Evolutionary conservation across 306 rosid species (phyloP), one percentile per base, ranked within the genome.

Genomic region (Casuarina glauca): DNA sequence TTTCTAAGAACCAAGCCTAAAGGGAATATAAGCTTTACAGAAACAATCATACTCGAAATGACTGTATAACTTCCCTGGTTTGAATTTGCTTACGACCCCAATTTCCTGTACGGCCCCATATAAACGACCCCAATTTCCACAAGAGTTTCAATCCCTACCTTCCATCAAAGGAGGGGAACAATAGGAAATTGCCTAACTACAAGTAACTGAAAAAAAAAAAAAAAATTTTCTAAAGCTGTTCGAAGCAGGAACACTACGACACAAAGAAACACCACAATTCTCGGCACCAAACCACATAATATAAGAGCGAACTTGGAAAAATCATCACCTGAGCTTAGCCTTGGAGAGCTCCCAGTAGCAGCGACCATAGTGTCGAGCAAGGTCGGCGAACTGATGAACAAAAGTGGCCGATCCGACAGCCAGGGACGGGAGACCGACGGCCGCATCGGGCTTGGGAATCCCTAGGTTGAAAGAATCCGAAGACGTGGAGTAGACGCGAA

Each of bases 331-430:
- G 26, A 64, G 70, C 46, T 48, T 46, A 39, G 70, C 70, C 39
- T 64, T 64, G 70, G 70, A 64, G 48, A 64, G 70, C 26, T 94
- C 90, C 88, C 91, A 89, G 76, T 94, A 92, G 85, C 98, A 94
- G 46, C 84, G 89, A 43, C 85, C 89, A 72, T 90, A 89, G 85
- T 92, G 92, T 69, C 89, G 88, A 39, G 88, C 81, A 10, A 88
- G 77, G 69, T 84, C 82, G 0, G 84, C 61, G 5, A 80, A 66
- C 26, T 82, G 86, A 41, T 54, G 70, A 19, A 87, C 84, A 48
- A 76, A 82, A 0, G 88, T 81, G 8, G 77, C 82, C 36, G 86
- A 69, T 54, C 75, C 83, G 1, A 72, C 41, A 8, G 80, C 75
- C 2, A 68, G 3, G 11, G 82, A 20, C 0, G 82, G 78, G 54